Base-by-base conservation (phyloP, 768 basidiomycete genomes). In the Fomitopsis serialis region DNA sequence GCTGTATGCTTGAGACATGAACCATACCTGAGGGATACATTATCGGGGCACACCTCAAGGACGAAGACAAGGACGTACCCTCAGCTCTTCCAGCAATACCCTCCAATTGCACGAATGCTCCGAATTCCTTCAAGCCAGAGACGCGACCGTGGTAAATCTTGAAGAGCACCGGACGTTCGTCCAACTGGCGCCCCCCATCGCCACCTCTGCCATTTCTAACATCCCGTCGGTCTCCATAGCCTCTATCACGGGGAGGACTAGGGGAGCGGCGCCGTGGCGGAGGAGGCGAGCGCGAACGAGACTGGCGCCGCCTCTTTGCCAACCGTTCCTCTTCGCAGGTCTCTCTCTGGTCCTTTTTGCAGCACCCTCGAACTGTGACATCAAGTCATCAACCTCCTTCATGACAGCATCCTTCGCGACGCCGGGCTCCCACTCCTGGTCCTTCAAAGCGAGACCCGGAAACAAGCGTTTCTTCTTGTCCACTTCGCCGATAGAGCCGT, bases 71-170 rank as follows among this genome's bases (percentile, higher is more conserved):
- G 45, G 40, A 69, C 83, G 58, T 71, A 93, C 96, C 97, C 78
- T 99, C 96, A 9, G 80, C 85, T 24, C 93, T 76, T 11, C 94
- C 94, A 13, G 74, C 71, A 45, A 98, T 72, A 25, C 96, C 96
- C 57, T 99, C 95, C 6, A 99, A 69, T 29, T 80, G 79, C 37
- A 97, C 87, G 63, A 99, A 99, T 0, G 92, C 95, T 50, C 97
- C 97, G 66, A 98, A 99, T 55, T 99, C 97, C 70, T 91, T 92
- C 61, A 97, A 61, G 12, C 89, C 84, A 1, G 87, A 78, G 24
- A 98, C 85, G 57, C 82, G 85, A 8, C 96, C 97, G 49, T 79
- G 77, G 69, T 98, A 99, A 29, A 98, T 92, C 76, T 98, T 98
- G 81, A 85, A 98, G 42, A 97, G 68, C 2, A 98, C 73, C 0